A percentile compares a stretch with the other conserved stretches of the same genome.
Conservation (phyloP, 345 rosid species). For the Melaleuca alternifolia region DNA sequence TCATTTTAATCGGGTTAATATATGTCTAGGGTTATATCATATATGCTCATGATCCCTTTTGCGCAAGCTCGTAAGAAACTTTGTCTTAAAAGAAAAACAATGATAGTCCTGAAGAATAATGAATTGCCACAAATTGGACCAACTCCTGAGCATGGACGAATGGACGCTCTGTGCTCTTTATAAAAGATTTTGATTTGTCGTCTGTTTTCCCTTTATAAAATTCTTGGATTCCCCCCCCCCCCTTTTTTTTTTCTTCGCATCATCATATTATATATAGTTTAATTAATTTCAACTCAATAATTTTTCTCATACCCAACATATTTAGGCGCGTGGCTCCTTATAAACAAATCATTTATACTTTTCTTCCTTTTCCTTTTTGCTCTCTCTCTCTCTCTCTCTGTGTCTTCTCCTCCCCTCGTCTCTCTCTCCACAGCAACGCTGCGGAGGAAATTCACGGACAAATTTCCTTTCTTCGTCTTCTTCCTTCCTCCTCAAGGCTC, state of each 20-base stretch:
- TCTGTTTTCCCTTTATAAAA: neutral
- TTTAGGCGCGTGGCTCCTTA: neutral
- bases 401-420: neutral
- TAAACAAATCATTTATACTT: neutral
- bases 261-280: neutral
- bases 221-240: neutral
- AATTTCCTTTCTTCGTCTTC: neutral
- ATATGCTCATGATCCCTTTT: neutral
- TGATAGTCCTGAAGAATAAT: neutral
- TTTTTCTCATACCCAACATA: neutral
- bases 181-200: neutral
- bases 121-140: neutral
- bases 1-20: neutral
- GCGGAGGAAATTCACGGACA: neutral
- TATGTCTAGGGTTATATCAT: neutral
- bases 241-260: neutral
- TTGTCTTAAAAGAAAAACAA: neutral
- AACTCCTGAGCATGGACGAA: neutral
- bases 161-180: neutral
- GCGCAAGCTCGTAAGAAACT: neutral
- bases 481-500: neutral
- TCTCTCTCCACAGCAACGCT: neutral
- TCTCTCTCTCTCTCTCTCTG: neutral
- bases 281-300: neutral
- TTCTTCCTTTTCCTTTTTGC: neutral